These are phyloP conservation scores for Nemania sp. DNA, from an alignment of 2,329 filamentous ascomycete genomes.

Conservation along the genomic window DNA sequence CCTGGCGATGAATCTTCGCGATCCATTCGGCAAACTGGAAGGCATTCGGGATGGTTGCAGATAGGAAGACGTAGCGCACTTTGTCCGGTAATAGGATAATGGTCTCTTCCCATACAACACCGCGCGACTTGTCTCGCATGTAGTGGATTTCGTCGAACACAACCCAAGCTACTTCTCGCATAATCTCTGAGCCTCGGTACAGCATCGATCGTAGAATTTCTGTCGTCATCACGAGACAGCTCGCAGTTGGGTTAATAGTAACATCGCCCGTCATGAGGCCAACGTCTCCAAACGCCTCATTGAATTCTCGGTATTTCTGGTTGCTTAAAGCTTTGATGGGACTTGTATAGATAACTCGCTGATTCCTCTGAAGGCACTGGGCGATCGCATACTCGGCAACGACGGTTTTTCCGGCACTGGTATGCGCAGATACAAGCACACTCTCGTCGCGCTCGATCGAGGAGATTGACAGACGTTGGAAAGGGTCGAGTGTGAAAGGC, in stretches of 20 bases:
- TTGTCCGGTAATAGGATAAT: constrained; percentile 98
- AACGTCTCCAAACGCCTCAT: constrained; percentile 92
- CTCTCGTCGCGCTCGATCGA: constrained; percentile 97
- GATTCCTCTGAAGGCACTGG: constrained; percentile 94
- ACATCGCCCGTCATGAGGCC: constrained; percentile 99
- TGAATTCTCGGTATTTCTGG: constrained; percentile 97
- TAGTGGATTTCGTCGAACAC: constrained; percentile 99
- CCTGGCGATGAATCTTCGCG: constrained; percentile 94
- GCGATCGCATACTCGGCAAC: constrained; percentile 98
- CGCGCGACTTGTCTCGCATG: constrained; percentile 89
- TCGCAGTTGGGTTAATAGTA: constrained; percentile 97
- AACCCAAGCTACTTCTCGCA: constrained; percentile 99
- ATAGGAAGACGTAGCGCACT: constrained; percentile 97
- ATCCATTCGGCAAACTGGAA: constrained; percentile 99
- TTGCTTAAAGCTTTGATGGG: constrained; percentile 99
- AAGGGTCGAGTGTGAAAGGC: constrained; percentile 92
- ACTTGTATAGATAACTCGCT: constrained; percentile 98
- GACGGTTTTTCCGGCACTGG: constrained; percentile 96
- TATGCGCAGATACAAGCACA: constrained; percentile 95
- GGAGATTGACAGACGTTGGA: constrained; percentile 91
- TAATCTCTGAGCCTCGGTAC: constrained; percentile 97
- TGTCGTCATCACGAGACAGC: constrained; percentile 98
- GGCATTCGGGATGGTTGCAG: constrained; percentile 96
- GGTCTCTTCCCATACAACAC: constrained; percentile 99
- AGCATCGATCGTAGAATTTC: constrained; percentile 99